Conservation (phyloP, 1,139 yeast species). For the Hyphopichia pseudoburtonii region DNA sequence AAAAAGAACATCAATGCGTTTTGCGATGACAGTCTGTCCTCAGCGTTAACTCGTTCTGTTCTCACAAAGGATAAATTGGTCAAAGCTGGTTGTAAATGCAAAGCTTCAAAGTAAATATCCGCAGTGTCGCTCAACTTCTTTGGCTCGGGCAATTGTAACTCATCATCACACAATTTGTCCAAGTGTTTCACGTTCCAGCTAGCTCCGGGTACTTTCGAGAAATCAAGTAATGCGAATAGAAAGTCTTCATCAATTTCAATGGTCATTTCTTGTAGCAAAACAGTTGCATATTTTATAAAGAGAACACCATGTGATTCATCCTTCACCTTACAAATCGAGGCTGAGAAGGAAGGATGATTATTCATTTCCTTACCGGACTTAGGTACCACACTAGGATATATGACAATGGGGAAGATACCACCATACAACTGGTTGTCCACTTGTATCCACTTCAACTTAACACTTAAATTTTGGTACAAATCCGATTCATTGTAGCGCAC, state of each 20-base stretch:
- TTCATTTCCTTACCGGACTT: constrained; percentile 82
- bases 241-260: constrained; percentile 94
- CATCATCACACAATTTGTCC: constrained; percentile 63
- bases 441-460: constrained; percentile 92
- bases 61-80: constrained; percentile 88
- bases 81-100: constrained; percentile 90
- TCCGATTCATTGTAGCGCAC: constrained; percentile 82
- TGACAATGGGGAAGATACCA: constrained; percentile 80
- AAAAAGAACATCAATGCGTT: constrained; percentile 74
- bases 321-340: constrained; percentile 77
- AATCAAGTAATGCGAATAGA: constrained; percentile 77
- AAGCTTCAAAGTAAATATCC: constrained; percentile 88
- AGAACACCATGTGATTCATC: constrained; percentile 90
- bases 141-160: constrained; percentile 71
- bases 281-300: constrained; percentile 87
- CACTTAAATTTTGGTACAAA: constrained; percentile 73
- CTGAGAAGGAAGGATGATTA: constrained; percentile 87
- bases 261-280: constrained; percentile 86
- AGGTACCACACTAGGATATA: constrained; percentile 92
- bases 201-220: constrained; percentile 70
- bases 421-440: constrained; percentile 90
- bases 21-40: constrained; percentile 55
- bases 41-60: constrained; percentile 74
- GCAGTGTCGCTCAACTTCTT: constrained; percentile 54
- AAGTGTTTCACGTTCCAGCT: constrained; percentile 55